Evolutionary conservation across 306 rosid genomes (phyloP), one percentile per base, ranked within the genome.

Genomic region (Trichosanthes cucumerina): DNA sequence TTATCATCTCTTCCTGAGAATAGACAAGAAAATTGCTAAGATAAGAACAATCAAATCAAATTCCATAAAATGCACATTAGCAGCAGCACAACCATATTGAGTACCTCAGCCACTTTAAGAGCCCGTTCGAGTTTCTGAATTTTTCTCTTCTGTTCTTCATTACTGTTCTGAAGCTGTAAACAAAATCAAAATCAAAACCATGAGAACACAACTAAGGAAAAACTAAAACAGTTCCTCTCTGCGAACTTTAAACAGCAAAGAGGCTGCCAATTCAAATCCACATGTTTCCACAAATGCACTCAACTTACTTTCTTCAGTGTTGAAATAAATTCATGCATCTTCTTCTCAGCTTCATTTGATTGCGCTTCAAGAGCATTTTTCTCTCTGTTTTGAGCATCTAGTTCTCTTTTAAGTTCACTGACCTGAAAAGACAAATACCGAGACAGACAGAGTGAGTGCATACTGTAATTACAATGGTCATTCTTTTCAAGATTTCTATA

Each of bases 1-100:
- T 94, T 70, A 90, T 16, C 96, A 92, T 87, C 83, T 94, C 97
- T 86, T 92, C 97, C 98, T 94, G 79, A 81, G 46, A 82, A 34
- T n/a, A 38, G 36, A 76, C 83, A 21, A 84, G 80, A 82, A 76
- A 75, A 54, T 79, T 36, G 39, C 15, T 11, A 56, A 76, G 50
- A 39, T n/a, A 56, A 38, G 0, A 76, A 54, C 49, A 56, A 56
- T 34, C 68, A n/a, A 56, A 56, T 34, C 68, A n/a, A 21, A 53
- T 54, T n/a, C 66, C 79, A 76, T 76, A 41, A 38, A 23, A 54
- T 76, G 38, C 46, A 56, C 34, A 5, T 36, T 19, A n/a, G n/a
- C 6, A 34, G 50, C 19, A 19, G 79, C 81, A 83, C 11, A 26
- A 46, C 23, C 78, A 80, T 75, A 19, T 59, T 73, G 76, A 80